These are phyloP conservation scores for Mycena haematopus DNA, from an alignment of 768 basidiomycete genomes.

Conservation along the genomic window DNA sequence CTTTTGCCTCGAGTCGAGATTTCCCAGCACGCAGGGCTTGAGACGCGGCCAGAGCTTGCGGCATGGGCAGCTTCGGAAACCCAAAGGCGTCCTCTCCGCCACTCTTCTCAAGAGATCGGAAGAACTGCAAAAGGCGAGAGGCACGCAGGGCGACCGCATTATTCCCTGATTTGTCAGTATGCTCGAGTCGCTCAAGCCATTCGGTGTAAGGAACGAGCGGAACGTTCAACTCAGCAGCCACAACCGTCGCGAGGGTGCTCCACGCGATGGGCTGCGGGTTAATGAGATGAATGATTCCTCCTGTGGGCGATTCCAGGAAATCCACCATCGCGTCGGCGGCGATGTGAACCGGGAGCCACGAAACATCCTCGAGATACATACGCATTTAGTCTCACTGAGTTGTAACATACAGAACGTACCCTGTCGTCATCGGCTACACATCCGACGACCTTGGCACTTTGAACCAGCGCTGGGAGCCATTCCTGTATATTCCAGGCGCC, in stretches of 20 bases:
- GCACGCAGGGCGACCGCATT: not conserved
- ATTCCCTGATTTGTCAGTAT: not conserved
- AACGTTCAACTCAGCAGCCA: constrained; percentile 30
- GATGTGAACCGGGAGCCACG: constrained; percentile 36
- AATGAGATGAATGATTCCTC: constrained; percentile 30
- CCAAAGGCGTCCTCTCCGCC: constrained; percentile 10
- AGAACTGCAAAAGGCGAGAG: constrained; percentile 2
- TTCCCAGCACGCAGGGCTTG: not conserved
- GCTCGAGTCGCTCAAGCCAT: constrained; percentile 31
- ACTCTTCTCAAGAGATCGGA: not conserved
- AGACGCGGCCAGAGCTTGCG: not conserved
- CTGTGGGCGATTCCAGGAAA: constrained; percentile 22
- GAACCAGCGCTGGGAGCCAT: constrained; percentile 45
- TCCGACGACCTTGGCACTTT: constrained; percentile 25
- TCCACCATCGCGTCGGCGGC: constrained; percentile 36
- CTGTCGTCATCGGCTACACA: constrained; percentile 30
- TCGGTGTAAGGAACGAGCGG: constrained; percentile 35
- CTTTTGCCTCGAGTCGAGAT: constrained; percentile 3
- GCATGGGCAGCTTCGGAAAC: constrained; percentile 13
- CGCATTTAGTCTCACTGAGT: too few species aligned
- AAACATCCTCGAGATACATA: constrained; percentile 23
- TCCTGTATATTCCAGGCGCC: constrained; percentile 44
- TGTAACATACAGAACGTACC: constrained; percentile 6
- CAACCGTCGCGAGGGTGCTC: constrained; percentile 23
- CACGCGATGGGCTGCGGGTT: constrained; percentile 35